Conservation (phyloP, 1,284 basidiomycete genomes). For the Laetiporus sulphureus region DNA sequence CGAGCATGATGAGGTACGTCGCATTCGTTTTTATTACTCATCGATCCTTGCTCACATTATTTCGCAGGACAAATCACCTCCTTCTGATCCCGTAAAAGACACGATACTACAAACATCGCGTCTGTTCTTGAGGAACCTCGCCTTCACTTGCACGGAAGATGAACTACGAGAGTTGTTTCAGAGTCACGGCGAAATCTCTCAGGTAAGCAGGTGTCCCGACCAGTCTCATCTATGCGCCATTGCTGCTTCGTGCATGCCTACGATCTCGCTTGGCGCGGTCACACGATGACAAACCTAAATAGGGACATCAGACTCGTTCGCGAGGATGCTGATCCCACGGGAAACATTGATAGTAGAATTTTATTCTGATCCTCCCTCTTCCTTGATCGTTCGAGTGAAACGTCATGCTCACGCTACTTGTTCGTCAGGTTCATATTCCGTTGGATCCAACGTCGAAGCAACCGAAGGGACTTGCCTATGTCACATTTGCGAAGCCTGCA, state of each 20-base stretch:
- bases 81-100: conserved; percentile 40
- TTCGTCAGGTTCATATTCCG: conserved; percentile 74
- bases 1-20: conserved; percentile 8
- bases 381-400: background rate
- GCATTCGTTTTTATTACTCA: background rate
- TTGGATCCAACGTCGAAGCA: conserved; percentile 61
- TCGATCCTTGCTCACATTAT: background rate
- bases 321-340: conserved; percentile 55
- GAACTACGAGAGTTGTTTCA: conserved; percentile 70
- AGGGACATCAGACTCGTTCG: conserved; percentile 40
- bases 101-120: conserved; percentile 77
- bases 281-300: conserved; percentile 35
- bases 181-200: conserved; percentile 66
- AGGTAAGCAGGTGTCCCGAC: conserved; percentile 53
- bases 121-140: conserved; percentile 87
- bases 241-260: background rate
- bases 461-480: conserved; percentile 82
- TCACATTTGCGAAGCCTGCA: conserved; percentile 63
- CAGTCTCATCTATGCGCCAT: conserved; percentile 1
- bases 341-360: conserved; percentile 50
- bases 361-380: conserved; percentile 21
- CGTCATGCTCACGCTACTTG: conserved; percentile 3
- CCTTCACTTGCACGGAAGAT: conserved; percentile 75
- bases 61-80: conserved; percentile 6
- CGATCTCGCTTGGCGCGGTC: background rate